Evolutionary conservation across 352 stramenopile species (phyloP), one percentile per base, ranked within the genome.

Genomic region (Blastocystis sp.): DNA sequence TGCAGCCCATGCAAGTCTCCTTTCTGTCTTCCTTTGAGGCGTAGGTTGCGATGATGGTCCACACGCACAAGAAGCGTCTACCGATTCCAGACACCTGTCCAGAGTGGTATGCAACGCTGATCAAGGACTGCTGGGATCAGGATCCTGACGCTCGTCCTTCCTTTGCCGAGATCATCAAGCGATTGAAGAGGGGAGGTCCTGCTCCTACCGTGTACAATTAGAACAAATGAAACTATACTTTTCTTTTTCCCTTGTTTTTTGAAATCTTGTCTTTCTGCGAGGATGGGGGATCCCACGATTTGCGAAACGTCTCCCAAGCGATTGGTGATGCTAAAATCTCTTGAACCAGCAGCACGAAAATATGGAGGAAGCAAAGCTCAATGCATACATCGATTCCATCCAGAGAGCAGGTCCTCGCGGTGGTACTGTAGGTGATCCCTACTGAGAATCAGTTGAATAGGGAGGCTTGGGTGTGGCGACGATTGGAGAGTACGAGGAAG

Each of bases 111-210:
- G 46, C 69, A 7, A 86, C 64, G 42, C 36, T 89, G 32, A 86
- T 87, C 16, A 87, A 90, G 11, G 90, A 88, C 24, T 95, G 91
- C 88, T 94, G 92, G 92, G 92, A 89, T 81, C 87, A 86, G 4
- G 89, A 94, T 29, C 89, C 90, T 34, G 88, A 90, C 24, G 87
- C 88, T n/a, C 91, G 92, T 6, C 92, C 92, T 38, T 90, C 91
- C 0, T 94, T 96, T 79, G 90, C 90, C 24, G 88, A 90, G 40
- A 92, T 95, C 73, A 94, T 94, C 4, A 87, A 90, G 46, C 16
- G 86, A 49, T 54, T 88, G n/a, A 86, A 87, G 49, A 71, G 49
- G 27, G 75, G 57, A 56, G 75, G 75, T 46, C 75, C 75, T 48
- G 75, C 63, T 73, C 75, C 75, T 63, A 73, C 75, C 46, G 46